Evolutionary conservation across 2,329 filamentous ascomycete species (phyloP).

Genomic region (Rhinocladiella similis): DNA sequence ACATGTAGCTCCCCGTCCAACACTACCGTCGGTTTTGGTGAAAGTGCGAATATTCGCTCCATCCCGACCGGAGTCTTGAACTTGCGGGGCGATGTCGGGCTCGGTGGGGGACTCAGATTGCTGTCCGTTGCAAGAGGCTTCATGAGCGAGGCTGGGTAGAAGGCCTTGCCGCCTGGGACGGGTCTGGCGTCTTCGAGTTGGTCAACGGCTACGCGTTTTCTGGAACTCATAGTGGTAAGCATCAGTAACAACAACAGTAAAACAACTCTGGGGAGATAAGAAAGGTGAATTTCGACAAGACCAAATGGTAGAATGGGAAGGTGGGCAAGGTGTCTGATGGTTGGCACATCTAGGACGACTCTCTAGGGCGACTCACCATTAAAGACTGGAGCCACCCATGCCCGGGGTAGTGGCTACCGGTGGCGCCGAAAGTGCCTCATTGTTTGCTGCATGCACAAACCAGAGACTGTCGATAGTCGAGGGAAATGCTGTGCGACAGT

Average conservation of each 20-base stretch:
- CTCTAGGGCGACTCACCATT: background rate
- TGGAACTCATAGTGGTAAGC: slow-evolving; percentile 18
- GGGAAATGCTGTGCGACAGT: background rate
- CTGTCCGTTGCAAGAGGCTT: slow-evolving; percentile 12
- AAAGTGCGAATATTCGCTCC: slow-evolving; percentile 31
- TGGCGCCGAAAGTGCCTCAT: background rate
- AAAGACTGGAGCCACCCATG: background rate
- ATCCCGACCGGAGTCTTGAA: slow-evolving; percentile 19
- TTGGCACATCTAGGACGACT: background rate
- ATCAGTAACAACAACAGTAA: background rate
- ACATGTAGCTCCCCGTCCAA: slow-evolving; percentile 39
- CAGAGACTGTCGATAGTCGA: background rate
- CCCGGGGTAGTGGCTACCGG: background rate
- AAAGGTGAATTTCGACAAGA: background rate
- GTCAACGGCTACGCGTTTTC: slow-evolving; percentile 19
- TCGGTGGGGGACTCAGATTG: slow-evolving; percentile 18
- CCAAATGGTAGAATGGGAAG: background rate
- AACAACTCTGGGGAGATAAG: background rate
- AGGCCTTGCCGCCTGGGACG: slow-evolving; percentile 7
- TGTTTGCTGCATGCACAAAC: background rate
- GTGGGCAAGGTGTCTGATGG: background rate
- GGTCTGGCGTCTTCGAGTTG: slow-evolving; percentile 12
- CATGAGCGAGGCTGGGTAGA: slow-evolving; percentile 12
- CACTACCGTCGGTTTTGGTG: slow-evolving; percentile 41
- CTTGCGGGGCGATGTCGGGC: slow-evolving; percentile 3